Percentiles rank a stretch among this genome's conserved stretches.
Conservation (phyloP, 1,139 yeast species). For the Debaryomyces robertsiae region DNA sequence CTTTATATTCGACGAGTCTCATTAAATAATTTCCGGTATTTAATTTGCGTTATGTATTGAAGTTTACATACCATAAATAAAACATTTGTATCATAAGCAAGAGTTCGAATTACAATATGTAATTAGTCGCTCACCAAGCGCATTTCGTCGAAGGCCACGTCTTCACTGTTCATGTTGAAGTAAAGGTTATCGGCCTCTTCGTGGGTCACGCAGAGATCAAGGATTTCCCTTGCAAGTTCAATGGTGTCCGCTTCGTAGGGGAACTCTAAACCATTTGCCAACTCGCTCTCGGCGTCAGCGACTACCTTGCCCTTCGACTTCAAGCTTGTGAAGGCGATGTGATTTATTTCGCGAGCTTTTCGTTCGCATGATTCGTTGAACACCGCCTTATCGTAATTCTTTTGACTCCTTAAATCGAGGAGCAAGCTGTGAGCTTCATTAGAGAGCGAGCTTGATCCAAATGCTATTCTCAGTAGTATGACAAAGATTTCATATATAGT, state of each 20-base stretch:
- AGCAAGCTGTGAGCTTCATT: conserved; percentile 39
- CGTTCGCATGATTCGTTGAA: conserved; percentile 48
- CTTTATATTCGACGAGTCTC: conserved; percentile 4
- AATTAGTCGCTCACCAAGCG: conserved; percentile 19
- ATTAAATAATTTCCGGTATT: conserved; percentile 6
- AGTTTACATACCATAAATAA: conserved; percentile 10
- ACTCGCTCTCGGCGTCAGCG: conserved; percentile 42
- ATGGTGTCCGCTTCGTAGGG: conserved; percentile 65
- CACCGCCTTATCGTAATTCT: conserved; percentile 27
- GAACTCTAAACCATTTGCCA: conserved; percentile 61
- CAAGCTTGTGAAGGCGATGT: conserved; percentile 21
- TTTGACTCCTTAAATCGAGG: conserved; percentile 27
- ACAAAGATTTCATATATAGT: conserved; percentile 53
- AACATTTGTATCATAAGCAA: conserved; percentile 8
- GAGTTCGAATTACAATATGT: conserved; percentile 3
- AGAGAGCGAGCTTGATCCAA: conserved; percentile 47
- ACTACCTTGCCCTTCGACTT: conserved; percentile 16
- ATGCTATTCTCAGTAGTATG: conserved; percentile 58
- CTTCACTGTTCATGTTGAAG: conserved; percentile 58
- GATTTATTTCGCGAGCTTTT: conserved; percentile 43
- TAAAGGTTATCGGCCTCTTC: conserved; percentile 81
- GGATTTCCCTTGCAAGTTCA: conserved; percentile 69
- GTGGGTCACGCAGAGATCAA: conserved; percentile 69
- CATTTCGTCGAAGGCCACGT: conserved; percentile 28
- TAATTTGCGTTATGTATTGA: conserved; percentile 12